A percentile compares a stretch with the other conserved stretches of the same genome.
Evolutionary conservation across 306 rosid species (phyloP).

Genomic region (Malus orientalis): DNA sequence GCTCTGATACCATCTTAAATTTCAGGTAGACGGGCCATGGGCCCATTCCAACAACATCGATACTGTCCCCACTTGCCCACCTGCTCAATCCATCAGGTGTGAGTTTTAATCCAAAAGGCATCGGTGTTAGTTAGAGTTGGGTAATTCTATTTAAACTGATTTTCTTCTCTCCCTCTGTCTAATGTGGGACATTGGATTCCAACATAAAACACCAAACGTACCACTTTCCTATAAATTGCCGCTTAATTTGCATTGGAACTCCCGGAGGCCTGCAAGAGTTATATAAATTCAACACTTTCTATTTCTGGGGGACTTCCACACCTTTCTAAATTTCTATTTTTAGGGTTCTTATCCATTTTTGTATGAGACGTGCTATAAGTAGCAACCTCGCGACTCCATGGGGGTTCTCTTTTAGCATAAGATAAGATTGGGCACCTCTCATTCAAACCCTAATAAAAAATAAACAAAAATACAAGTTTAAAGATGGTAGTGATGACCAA

Average conservation of each 20-base stretch:
- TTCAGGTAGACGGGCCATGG: no score
- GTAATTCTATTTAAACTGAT: no score
- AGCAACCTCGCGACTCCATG: not conserved
- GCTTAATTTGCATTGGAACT: not conserved
- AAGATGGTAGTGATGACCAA: not conserved
- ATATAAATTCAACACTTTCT: not conserved
- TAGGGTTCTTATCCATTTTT: not conserved
- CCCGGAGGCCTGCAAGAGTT: not conserved
- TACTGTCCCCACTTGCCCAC: no score
- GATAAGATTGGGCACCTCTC: not conserved
- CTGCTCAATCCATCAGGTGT: no score
- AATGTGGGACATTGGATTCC: no score
- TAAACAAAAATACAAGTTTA: not conserved
- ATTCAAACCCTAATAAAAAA: not conserved
- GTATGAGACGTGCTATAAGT: not conserved
- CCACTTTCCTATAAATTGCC: not conserved
- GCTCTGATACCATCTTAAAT: no score
- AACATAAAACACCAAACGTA: not conserved
- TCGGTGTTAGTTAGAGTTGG: no score
- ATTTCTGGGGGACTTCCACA: not conserved
- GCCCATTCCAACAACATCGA: no score
- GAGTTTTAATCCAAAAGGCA: no score
- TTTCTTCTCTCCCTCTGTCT: no score
- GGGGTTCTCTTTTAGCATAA: not conserved
- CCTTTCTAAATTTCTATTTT: not conserved